Conservation (phyloP, 2,329 filamentous ascomycete genomes). For the Colletotrichum sp. region DNA sequence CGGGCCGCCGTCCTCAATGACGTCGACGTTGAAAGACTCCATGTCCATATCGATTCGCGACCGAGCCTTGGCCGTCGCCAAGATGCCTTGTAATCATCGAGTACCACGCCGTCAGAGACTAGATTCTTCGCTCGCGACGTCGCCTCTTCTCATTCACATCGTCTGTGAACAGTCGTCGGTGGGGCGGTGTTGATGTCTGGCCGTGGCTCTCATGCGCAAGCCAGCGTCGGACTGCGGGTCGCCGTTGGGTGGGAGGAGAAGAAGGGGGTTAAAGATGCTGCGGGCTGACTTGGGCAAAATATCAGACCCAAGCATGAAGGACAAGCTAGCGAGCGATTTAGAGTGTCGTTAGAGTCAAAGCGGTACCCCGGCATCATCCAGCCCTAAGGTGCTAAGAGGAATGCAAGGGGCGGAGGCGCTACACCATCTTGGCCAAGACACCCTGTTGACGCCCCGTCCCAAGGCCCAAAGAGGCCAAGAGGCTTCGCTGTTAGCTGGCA, state of each 20-base stretch:
- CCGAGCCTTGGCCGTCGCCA: neutral
- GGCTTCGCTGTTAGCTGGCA: neutral
- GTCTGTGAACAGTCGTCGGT: neutral
- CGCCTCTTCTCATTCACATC: neutral
- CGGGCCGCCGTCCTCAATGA: constrained; percentile 3
- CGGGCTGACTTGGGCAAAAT: neutral
- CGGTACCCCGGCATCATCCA: neutral
- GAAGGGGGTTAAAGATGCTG: neutral
- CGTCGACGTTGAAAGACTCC: neutral
- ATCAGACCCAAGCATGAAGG: neutral
- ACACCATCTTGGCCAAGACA: neutral
- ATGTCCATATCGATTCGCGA: neutral
- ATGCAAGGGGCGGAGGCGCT: neutral
- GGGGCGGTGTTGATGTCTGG: neutral
- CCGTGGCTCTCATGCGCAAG: neutral
- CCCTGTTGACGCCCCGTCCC: neutral
- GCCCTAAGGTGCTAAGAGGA: neutral
- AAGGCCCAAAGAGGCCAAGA: neutral
- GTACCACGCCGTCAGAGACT: neutral
- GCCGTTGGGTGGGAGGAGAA: neutral
- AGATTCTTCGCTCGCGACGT: neutral
- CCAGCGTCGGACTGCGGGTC: neutral
- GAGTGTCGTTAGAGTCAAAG: neutral
- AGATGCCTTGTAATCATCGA: neutral
- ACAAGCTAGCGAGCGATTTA: neutral